A percentile compares a stretch with the other conserved stretches of the same genome.
These are phyloP conservation scores for Nemania diffusa DNA, from an alignment of 2,329 filamentous ascomycete species.

Conservation along the genomic window DNA sequence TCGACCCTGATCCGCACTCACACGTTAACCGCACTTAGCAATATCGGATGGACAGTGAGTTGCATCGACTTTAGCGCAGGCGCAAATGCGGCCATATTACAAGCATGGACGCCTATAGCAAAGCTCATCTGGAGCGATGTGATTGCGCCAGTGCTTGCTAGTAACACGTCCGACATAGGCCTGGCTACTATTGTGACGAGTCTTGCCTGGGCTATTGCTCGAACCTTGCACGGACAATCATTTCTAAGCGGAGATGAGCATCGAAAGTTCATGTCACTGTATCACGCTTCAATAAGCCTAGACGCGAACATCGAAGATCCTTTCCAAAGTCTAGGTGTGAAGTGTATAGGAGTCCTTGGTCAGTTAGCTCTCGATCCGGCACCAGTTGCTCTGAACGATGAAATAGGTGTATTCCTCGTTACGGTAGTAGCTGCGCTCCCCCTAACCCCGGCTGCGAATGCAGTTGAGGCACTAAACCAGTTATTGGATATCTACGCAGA, in stretches of 20 bases:
- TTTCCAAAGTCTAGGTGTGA: conserved; percentile 71
- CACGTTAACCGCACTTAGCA: conserved; percentile 71
- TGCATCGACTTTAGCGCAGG: conserved; percentile 67
- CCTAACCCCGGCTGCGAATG: conserved; percentile 65
- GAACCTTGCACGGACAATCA: conserved; percentile 62
- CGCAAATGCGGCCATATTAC: conserved; percentile 63
- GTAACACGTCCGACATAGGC: conserved; percentile 69
- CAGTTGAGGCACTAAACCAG: conserved; percentile 72
- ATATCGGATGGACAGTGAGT: conserved; percentile 74
- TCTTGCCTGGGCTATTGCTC: conserved; percentile 72
- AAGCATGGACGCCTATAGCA: conserved; percentile 64
- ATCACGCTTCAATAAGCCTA: conserved; percentile 65
- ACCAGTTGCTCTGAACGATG: conserved; percentile 65
- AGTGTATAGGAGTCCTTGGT: conserved; percentile 74
- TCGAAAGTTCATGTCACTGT: conserved; percentile 72
- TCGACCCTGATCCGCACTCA: conserved; percentile 59
- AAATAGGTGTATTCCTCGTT: conserved; percentile 72
- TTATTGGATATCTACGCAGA: conserved; percentile 75
- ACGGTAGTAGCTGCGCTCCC: conserved; percentile 64
- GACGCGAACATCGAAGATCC: conserved; percentile 58
- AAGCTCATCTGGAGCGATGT: conserved; percentile 67
- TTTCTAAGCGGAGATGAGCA: conserved; percentile 65
- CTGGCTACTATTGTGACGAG: conserved; percentile 72
- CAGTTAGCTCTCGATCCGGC: conserved; percentile 68
- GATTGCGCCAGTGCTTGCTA: conserved; percentile 66